These are phyloP conservation scores for Amborella trichopoda DNA, from an alignment of 164 flowering plant genomes.

Conservation along the genomic window DNA sequence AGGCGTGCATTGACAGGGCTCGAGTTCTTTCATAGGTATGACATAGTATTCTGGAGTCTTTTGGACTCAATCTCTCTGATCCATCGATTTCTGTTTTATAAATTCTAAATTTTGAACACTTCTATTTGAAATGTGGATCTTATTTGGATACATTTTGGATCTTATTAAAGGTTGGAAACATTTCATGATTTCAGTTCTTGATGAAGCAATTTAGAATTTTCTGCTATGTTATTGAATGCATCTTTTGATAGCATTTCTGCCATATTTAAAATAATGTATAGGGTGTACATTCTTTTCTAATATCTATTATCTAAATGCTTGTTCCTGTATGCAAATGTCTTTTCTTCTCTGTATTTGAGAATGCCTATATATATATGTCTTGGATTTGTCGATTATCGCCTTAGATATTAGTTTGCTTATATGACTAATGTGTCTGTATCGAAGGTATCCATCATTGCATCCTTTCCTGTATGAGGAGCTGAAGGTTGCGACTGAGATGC, in stretches of 20 bases:
- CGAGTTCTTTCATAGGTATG: conserved; percentile 93
- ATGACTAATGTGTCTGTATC: conserved; percentile 2
- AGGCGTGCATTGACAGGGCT: conserved; percentile 81
- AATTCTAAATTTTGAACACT: no score
- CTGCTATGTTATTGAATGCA: no score
- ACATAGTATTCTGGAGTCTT: not conserved
- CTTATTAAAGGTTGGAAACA: no score
- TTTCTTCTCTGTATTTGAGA: not conserved
- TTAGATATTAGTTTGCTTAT: not conserved
- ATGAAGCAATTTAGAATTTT: no score
- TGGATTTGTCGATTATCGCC: not conserved
- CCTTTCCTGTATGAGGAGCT: conserved; percentile 60
- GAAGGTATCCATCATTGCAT: conserved; percentile 88
- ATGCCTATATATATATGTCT: not conserved
- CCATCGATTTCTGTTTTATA: no score
- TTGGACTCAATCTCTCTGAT: no score
- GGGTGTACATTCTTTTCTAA: no score
- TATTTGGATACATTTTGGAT: no score
- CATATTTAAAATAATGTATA: no score
- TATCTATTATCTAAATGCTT: not conserved
- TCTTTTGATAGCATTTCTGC: no score
- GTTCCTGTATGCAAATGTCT: not conserved
- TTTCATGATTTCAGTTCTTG: no score
- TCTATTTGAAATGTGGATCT: no score
- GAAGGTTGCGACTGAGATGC: conserved; percentile 62